phyloP scores from a whole-genome alignment of 768 basidiomycete genomes.

The Gymnopilus dilepis region DNA sequence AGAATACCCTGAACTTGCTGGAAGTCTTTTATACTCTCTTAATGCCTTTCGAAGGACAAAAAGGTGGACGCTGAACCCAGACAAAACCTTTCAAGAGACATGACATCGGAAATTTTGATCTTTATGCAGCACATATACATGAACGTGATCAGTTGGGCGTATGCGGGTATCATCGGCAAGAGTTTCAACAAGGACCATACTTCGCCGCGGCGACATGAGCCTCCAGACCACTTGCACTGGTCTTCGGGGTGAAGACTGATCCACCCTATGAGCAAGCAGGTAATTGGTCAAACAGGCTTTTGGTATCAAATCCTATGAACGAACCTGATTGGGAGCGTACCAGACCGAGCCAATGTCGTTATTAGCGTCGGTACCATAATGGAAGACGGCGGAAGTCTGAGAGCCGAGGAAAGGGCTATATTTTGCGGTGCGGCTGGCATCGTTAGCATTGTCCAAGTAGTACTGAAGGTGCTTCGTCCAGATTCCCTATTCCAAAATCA shows the following conservation, averaged over 20 bases:
- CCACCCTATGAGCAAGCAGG: slow-evolving; percentile 34
- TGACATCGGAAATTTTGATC: too few species aligned
- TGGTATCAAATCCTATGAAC: not conserved
- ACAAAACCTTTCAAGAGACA: too few species aligned
- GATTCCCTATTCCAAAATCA: slow-evolving; percentile 40
- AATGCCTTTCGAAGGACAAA: too few species aligned
- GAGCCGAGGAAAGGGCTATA: slow-evolving; percentile 46
- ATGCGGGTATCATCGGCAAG: too few species aligned
- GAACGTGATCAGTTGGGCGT: too few species aligned
- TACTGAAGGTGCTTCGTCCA: slow-evolving; percentile 59
- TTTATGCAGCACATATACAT: too few species aligned
- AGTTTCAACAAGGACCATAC: slow-evolving; percentile 41
- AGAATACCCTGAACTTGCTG: too few species aligned
- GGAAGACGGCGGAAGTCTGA: slow-evolving; percentile 48
- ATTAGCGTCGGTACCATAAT: slow-evolving; percentile 44
- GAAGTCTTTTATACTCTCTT: too few species aligned
- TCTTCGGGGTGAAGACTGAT: slow-evolving; percentile 50
- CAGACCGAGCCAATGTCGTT: slow-evolving; percentile 52
- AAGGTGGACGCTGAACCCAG: too few species aligned
- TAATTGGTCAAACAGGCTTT: not conserved
- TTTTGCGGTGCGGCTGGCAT: slow-evolving; percentile 46
- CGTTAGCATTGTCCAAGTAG: slow-evolving; percentile 52
- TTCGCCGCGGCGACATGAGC: slow-evolving; percentile 49
- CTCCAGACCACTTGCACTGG: slow-evolving; percentile 47
- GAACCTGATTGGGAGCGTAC: slow-evolving; percentile 48